Base-by-base conservation (phyloP, 192 early-diverging fungal genomes). In the Entomortierella parvispora region DNA sequence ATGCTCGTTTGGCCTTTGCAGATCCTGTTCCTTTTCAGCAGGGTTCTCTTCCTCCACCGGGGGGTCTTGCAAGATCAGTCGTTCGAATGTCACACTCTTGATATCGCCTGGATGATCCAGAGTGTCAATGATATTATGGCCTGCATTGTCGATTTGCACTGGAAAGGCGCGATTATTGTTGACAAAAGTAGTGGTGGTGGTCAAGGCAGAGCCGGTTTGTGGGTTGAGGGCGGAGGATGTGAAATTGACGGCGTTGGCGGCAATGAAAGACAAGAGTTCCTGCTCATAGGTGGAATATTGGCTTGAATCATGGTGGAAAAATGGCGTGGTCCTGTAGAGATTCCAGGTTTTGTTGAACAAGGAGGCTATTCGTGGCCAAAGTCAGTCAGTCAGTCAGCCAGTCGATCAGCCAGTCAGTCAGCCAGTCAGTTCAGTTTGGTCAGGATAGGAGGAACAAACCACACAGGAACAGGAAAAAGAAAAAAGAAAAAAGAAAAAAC, bases 301-400 rank as follows among this genome's bases (percentile, higher is more conserved):
- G 8, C 2, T 12, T n/a, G 25, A 8, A n/a, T 64, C 29, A 43
- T 58, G 68, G 54, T 45, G 34, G 46, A 58, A 77, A 43, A 77
- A 77, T 0, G 74, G 74, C 1, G 74, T 77, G 2, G 74, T 68
- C 34, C 64, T 77, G 61, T 68, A 48, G 18, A 68, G 57, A 28
- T 34, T 77, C 74, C 74, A 77, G 11, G 74, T 68, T 55, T 64
- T 77, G 65, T 64, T 77, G 31, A 64, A 53, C 17, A 77, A 20
- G 6, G 29, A 48, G 2, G 60, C 74, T 77, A 47, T 47, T 20
- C n/a, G n/a, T n/a, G n/a, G n/a, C n/a, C n/a, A n/a, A n/a, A n/a
- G n/a, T n/a, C n/a, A n/a, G n/a, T n/a, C n/a, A n/a, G n/a, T n/a
- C n/a, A n/a, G n/a, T n/a, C n/a, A n/a, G n/a, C n/a, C n/a, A n/a